Evolutionary conservation across 805 yeast species (phyloP), one percentile per base, ranked within the genome.

Genomic region (Teunomyces stri): DNA sequence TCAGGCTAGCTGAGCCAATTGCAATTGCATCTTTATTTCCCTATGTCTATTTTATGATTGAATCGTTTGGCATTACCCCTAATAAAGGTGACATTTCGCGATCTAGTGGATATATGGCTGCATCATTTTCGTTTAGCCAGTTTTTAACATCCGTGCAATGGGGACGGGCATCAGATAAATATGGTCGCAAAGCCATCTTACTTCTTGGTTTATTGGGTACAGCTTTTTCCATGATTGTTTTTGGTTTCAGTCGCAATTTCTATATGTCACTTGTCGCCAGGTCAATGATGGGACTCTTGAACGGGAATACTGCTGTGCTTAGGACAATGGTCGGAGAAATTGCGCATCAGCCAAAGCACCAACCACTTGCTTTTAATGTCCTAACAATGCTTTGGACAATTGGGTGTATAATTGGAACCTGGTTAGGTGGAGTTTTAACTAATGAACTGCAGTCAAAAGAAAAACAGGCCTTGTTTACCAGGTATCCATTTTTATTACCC

Each of bases 11-110:
- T 12, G 87, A 82, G 57, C 87, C 87, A 1, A 72, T 82, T 15
- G 79, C 85, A 2, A 82, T 81, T 66, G 79, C 86, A 3, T 80
- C 85, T 3, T 60, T 81, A 28, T 81, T 82, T 56, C 87, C 87
- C 3, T 82, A 82, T 55, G 74, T 81, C 36, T 82, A 78, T 59
- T 82, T 79, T 63, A 79, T 82, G 85, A 81, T 82, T 13, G 61
- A 78, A 50, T 83, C 79, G 50, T 81, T 81, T 57, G 72, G 73
- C 4, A 62, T 80, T 11, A 65, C 65, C 5, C 69, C 76, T 31
- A 66, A 69, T 18, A 79, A 78, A 42, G 72, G 77, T 15, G 75
- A 76, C 42, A 79, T 83, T 29, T 71, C 85, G 1, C 75, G 71
- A 48, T 83, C 80, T 59, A 78, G 85, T 10, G 87, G 88, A 6